Evolutionary conservation across 2,329 filamentous ascomycete species (phyloP).

Genomic region (Aureobasidium sp.): DNA sequence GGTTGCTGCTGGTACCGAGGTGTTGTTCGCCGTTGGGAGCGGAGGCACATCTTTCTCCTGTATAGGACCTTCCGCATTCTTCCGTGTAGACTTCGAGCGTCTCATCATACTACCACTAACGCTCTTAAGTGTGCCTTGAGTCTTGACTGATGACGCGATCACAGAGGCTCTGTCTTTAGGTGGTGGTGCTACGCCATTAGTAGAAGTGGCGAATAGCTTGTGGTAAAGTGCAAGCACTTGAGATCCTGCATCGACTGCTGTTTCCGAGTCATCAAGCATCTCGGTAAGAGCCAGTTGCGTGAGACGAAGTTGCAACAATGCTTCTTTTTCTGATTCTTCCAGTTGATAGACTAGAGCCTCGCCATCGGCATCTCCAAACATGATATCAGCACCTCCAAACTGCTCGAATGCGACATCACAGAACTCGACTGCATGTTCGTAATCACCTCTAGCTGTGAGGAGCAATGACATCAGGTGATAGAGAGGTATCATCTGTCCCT

Average conservation of each 20-base stretch:
- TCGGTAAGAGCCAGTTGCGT: conserved; percentile 83
- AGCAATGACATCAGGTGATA: conserved; percentile 89
- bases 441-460: conserved; percentile 80
- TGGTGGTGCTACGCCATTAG: conserved; percentile 35
- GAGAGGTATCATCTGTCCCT: conserved; percentile 64
- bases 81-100: conserved; percentile 44
- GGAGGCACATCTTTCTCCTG: conserved; percentile 18
- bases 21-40: conserved; percentile 20
- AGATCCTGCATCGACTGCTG: conserved; percentile 80
- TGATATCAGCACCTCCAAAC: conserved; percentile 49
- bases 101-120: conserved; percentile 73
- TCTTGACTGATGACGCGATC: conserved; percentile 22
- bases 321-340: conserved; percentile 76
- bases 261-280: conserved; percentile 71
- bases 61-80: conserved; percentile 35
- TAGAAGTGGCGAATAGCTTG: conserved; percentile 65
- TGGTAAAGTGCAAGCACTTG: conserved; percentile 78
- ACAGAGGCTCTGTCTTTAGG: conserved; percentile 37
- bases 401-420: conserved; percentile 91
- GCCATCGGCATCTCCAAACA: conserved; percentile 1
- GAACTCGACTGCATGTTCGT: conserved; percentile 67
- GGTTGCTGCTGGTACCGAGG: conserved; percentile 67
- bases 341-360: conserved; percentile 62
- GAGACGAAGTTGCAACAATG: conserved; percentile 90
- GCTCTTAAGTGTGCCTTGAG: conserved; percentile 36